Base-by-base conservation (phyloP, 2,329 filamentous ascomycete species). In the Sporothrix protearum region DNA sequence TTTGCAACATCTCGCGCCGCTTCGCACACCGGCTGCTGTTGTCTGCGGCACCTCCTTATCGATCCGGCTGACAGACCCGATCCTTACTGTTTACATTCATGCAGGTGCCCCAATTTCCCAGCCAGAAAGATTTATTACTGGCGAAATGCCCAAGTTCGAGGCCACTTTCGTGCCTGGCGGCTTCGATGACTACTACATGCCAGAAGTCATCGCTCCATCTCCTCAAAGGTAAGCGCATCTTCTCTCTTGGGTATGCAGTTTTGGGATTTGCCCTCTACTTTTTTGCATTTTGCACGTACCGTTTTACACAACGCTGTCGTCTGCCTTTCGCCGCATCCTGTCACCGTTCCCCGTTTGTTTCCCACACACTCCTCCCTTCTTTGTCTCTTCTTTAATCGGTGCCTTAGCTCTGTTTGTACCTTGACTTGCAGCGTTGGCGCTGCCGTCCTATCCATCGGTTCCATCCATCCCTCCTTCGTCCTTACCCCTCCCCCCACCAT, bases 81-180 rank as follows among this genome's bases (percentile, higher is more conserved):
- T 19, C 66, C 28, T 68, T 53, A 12, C 47, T 59, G 53, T 70
- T 39, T 53, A 30, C 39, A 49, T 57, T 75, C 72, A 75, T 76
- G 74, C 75, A 77, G 74, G 69, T 57, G 33, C 19, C 33, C n/a
- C 45, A 33, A 64, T 49, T 8, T n/a, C 61, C 19, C 39, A 28
- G 19, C 53, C 61, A 36, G 42, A 25, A 22, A 53, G 25, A 28
- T 74, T 76, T 74, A 76, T 77, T 75, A 77, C 77, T 71, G 72
- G 76, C 79, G 79, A 82, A 73, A 82, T 82, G 80, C 78, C 81
- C 75, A 77, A 81, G 72, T 77, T 87, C 72, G 84, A 83, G 76
- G 86, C 86, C 71, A 88, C 86, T 45, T 88, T 87, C 78, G 84
- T 86, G 72, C 86, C 86, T 42, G 83, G 85, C 71, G 85, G 84